Base-by-base conservation (phyloP, 192 early-diverging fungal genomes). In the Chytriomyces confervae region DNA sequence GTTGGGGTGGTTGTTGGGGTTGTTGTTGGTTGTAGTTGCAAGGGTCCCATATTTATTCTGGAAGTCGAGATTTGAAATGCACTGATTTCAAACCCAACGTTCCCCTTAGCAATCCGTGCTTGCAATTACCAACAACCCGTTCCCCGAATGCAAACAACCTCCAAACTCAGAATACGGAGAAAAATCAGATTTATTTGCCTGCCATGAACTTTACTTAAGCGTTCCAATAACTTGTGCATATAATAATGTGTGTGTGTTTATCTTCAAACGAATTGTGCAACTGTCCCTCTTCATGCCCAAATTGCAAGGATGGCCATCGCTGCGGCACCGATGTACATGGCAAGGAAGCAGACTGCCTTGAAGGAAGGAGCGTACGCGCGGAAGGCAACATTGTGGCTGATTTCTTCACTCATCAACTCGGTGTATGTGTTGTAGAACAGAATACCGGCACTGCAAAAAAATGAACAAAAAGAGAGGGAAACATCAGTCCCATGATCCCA, bases 401-500 rank as follows among this genome's bases (percentile, higher is more conserved):
- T 87, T 74, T 95, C 93, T 20, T 86, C 82, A 6, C 89, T 86
- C 69, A 96, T 90, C 64, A 96, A 77, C 62, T 94, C 90, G 43
- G 91, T 91, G 50, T 93, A 82, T 1, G 93, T 89, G 62, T 86
- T 92, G 80, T 94, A 94, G 24, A 96, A 82, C n/a, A 96, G 80
- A 43, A 95, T 95, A 10, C 94, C 94, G 0, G 93, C 91, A 5
- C 27, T 67, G n/a, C n/a, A n/a, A n/a, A n/a, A n/a, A n/a, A n/a
- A n/a, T n/a, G n/a, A n/a, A 10, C 36, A 36, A 4, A 36, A 36
- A 36, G 36, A 36, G 4, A 36, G 36, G 36, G 36, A 0, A 2
- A 36, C 36, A 36, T 36, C 36, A 36, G 36, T 36, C 1, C 36
- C 36, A 36, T 36, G 36, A 36, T 36, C 36, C 36, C 36, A 36